Base-by-base conservation (phyloP, 768 basidiomycete species). In the Plicaturopsis crispa region DNA sequence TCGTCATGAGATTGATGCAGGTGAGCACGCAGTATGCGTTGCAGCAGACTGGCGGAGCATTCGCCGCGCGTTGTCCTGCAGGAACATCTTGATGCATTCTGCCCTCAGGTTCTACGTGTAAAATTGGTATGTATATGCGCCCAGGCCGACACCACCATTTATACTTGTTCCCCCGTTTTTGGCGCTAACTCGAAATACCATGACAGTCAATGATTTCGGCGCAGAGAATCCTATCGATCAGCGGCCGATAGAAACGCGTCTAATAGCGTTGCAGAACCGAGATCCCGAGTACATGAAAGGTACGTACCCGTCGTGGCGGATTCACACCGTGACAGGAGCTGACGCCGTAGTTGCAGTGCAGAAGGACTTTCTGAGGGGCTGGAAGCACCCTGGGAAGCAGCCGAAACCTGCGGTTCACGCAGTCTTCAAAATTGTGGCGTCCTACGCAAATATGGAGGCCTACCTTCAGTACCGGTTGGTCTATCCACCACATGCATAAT, bases 381-480 rank as follows among this genome's bases (percentile, higher is more conserved):
- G 78, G 78, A 65, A 59, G 34, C 78, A 80, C 51, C 62, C 67
- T 1, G 62, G 73, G 43, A 79, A 78, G 50, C n/a, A n/a, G n/a
- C 46, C 56, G 7, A 65, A 54, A 41, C 78, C 75, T 2, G 55
- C 61, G 16, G 51, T 80, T 26, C 68, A 66, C 32, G 62, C 62
- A 4, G 56, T 80, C 7, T 78, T 70, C 53, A 74, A 69, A 48
- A 57, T 80, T 21, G 53, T 77, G 26, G 67, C 64, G 39, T 57
- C 72, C 13, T 63, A 70, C 42, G 45, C 62, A 8, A 59, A 44
- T 30, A 56, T 78, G 5, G 59, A 66, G 22, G 57, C 66, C 19
- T 79, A 67, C 49, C 58, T 66, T 33, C 45, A 60, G 28, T 67
- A 78, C 44, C 63, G 69, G 76, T 75, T 44, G 26, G 52, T 47